Base-by-base conservation (phyloP, 2,329 filamentous ascomycete species). In the Sporothrix dimorphospora region DNA sequence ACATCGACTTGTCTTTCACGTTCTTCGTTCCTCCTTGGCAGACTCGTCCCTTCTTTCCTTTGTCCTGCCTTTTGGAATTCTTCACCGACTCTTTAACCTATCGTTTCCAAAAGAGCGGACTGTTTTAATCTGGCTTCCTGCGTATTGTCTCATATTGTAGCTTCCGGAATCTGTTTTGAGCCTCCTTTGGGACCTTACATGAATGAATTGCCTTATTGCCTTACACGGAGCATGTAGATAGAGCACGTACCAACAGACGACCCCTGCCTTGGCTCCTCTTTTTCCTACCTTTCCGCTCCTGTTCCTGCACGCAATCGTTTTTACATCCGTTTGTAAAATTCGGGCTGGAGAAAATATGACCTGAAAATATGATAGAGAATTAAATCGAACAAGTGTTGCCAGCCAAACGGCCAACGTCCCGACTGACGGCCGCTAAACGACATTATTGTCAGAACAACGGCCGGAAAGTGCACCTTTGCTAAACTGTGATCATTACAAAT, bases 301-400 rank as follows among this genome's bases (percentile, higher is more conserved):
- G n/a, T 27, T 65, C 38, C 68, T 61, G 68, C 68, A 63, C 40
- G 68, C 40, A 70, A 49, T 45, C n/a, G 21, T n/a, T 40, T 70
- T 70, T 53, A 70, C 68, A 70, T 55, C 55, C 68, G 68, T 70
- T 70, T 47, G 38, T 27, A 57, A 67, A n/a, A n/a, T n/a, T n/a
- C n/a, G n/a, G n/a, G n/a, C n/a, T n/a, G n/a, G n/a, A n/a, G n/a
- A n/a, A n/a, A n/a, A n/a, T n/a, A n/a, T n/a, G n/a, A n/a, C n/a
- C n/a, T n/a, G n/a, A n/a, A 34, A 6, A 34, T 34, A 34, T 34
- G 30, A 34, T 6, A 3, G 30, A 34, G 6, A 34, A 34, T 34
- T 34, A 30, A 19, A 34, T 34, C 53, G 34, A 57, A 57, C 53
- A 57, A 27, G 24, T 19, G 24, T n/a, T 57, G 1, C 3, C 27